phyloP scores from a whole-genome alignment of 2,329 filamentous ascomycete genomes.

The Penicillium sp. region DNA sequence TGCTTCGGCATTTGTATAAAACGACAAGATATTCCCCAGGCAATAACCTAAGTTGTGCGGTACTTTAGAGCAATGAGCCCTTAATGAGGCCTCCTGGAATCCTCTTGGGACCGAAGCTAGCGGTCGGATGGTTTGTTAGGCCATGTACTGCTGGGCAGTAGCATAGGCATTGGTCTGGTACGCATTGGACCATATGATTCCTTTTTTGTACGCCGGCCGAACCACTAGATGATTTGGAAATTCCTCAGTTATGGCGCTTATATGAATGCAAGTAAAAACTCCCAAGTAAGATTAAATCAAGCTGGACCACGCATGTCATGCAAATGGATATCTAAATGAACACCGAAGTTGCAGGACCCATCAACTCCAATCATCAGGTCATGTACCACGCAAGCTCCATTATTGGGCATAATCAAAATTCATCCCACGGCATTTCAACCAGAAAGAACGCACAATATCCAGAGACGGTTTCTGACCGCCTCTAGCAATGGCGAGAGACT shows the following conservation, averaged over 20 bases:
- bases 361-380: constrained; percentile 10
- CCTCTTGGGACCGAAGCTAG: too few relatives aligned
- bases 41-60: neutral
- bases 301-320: constrained; percentile 3
- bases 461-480: constrained; percentile 37
- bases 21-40: neutral
- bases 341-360: constrained; percentile 7
- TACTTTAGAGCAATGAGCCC: too few relatives aligned
- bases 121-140: too few relatives aligned
- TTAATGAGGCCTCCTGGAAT: too few relatives aligned
- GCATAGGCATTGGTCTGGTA: neutral
- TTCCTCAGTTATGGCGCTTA: neutral
- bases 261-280: neutral
- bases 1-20: neutral
- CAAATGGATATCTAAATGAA: constrained; percentile 12
- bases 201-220: neutral
- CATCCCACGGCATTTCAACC: constrained; percentile 43
- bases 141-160: too few relatives aligned
- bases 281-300: neutral
- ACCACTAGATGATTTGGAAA: neutral
- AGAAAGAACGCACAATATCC: constrained; percentile 41
- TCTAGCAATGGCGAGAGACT: constrained; percentile 37
- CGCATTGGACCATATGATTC: neutral
- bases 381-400: constrained; percentile 9
- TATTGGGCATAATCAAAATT: constrained; percentile 40